phyloP scores from a whole-genome alignment of 1,139 yeast species.

The Yamadazyma atlantica region DNA sequence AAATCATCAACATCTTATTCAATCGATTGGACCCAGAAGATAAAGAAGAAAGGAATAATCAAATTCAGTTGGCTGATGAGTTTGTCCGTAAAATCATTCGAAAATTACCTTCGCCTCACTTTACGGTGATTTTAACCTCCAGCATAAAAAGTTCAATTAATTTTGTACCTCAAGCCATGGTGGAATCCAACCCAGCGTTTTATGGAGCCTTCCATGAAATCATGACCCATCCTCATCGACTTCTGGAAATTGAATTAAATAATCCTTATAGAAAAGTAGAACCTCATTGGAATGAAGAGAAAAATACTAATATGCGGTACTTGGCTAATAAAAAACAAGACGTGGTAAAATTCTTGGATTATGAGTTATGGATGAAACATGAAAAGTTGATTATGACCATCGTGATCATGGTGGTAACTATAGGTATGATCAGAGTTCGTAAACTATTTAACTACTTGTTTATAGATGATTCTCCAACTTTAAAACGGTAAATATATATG shows the following conservation, averaged over 20 bases:
- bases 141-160: constrained; percentile 22
- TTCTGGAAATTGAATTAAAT: constrained; percentile 57
- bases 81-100: constrained; percentile 51
- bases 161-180: constrained; percentile 31
- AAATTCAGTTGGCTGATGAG: constrained; percentile 47
- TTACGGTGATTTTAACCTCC: constrained; percentile 51
- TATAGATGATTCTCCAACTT: neutral
- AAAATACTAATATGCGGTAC: constrained; percentile 35
- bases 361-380: constrained; percentile 39
- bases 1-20: constrained; percentile 59
- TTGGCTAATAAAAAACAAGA: constrained; percentile 31
- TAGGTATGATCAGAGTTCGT: constrained; percentile 10
- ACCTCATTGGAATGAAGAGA: constrained; percentile 30
- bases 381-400: constrained; percentile 38
- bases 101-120: constrained; percentile 68
- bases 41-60: constrained; percentile 18
- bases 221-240: constrained; percentile 45
- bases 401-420: constrained; percentile 13
- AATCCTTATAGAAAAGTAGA: constrained; percentile 37
- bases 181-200: constrained; percentile 29
- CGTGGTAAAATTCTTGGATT: constrained; percentile 38
- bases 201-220: constrained; percentile 49
- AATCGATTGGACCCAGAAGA: constrained; percentile 44
- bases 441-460: constrained; percentile 6
- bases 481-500: neutral